phyloP scores from a whole-genome alignment of 1,139 yeast species.

The Nadsonia starkeyi-henricii region DNA sequence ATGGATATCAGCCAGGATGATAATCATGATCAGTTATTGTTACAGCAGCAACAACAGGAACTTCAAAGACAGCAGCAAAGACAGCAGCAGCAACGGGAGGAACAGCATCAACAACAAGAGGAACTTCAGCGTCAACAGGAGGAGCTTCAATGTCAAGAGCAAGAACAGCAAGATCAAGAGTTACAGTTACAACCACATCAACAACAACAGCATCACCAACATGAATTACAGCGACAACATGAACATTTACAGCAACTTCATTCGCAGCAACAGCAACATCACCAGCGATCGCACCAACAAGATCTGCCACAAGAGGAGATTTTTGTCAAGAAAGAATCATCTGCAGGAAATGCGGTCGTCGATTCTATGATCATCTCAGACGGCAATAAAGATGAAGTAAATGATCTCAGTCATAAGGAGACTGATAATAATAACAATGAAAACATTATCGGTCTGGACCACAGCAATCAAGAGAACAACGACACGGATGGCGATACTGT shows the following conservation, averaged over 20 bases:
- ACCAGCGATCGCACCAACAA: slow-evolving; percentile 6
- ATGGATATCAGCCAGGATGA: not conserved
- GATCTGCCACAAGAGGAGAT: too few species aligned
- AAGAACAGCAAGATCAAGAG: not conserved
- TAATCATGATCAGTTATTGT: not conserved
- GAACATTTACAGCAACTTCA: slow-evolving; percentile 13
- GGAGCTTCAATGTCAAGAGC: not conserved
- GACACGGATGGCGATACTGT: not conserved
- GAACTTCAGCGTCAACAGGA: not conserved
- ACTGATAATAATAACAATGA: not conserved
- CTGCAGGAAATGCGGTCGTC: not conserved
- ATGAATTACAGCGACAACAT: not conserved
- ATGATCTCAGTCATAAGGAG: too few species aligned
- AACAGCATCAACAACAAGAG: not conserved
- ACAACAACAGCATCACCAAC: slow-evolving; percentile 1
- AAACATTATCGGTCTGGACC: not conserved
- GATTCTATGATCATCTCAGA: not conserved
- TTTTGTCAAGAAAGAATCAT: not conserved
- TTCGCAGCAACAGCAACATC: slow-evolving; percentile 16
- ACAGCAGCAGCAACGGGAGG: not conserved
- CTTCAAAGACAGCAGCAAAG: not conserved
- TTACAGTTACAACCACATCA: not conserved
- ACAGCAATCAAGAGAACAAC: not conserved
- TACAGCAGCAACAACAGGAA: not conserved
- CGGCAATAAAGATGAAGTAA: too few species aligned